These are phyloP conservation scores for Xerocomus amazonicus DNA, from an alignment of 1,284 basidiomycete genomes.

Conservation along the genomic window DNA sequence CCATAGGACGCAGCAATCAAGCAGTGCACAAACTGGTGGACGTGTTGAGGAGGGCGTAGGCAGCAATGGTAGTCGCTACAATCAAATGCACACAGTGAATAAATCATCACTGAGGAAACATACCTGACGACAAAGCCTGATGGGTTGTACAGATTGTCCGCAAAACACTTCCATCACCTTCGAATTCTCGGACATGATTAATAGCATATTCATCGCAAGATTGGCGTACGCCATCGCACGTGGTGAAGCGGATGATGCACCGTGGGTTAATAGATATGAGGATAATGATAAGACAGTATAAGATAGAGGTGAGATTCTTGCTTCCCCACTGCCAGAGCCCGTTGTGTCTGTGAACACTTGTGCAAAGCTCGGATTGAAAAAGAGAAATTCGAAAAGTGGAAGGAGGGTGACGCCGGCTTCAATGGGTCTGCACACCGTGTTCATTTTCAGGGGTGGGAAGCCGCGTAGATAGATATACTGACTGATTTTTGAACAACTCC, in stretches of 20 bases:
- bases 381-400: slow-evolving; percentile 56
- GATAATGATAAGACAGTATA: slow-evolving; percentile 51
- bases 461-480: slow-evolving; percentile 17
- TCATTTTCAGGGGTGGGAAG: neutral
- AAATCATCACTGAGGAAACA: slow-evolving; percentile 10
- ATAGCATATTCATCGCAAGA: slow-evolving; percentile 49
- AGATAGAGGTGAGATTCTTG: slow-evolving; percentile 34
- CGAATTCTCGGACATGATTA: slow-evolving; percentile 48
- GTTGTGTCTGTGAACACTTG: slow-evolving; percentile 41
- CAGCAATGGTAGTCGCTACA: slow-evolving; percentile 50
- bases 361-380: slow-evolving; percentile 46
- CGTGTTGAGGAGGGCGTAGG: slow-evolving; percentile 37
- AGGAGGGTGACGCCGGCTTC: slow-evolving; percentile 56
- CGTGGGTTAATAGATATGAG: slow-evolving; percentile 62
- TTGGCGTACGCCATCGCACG: slow-evolving; percentile 59
- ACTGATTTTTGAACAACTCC: slow-evolving; percentile 59
- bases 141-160: slow-evolving; percentile 34
- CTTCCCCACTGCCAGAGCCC: slow-evolving; percentile 21
- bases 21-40: slow-evolving; percentile 49
- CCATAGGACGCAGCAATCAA: slow-evolving; percentile 68
- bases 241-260: slow-evolving; percentile 52
- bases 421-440: slow-evolving; percentile 45
- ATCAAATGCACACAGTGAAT: neutral
- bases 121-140: slow-evolving; percentile 63
- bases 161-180: slow-evolving; percentile 45